A percentile compares a stretch with the other conserved stretches of the same genome.
Evolutionary conservation across 2,329 filamentous ascomycete genomes (phyloP).

Genomic region (Botrytis elliptica): DNA sequence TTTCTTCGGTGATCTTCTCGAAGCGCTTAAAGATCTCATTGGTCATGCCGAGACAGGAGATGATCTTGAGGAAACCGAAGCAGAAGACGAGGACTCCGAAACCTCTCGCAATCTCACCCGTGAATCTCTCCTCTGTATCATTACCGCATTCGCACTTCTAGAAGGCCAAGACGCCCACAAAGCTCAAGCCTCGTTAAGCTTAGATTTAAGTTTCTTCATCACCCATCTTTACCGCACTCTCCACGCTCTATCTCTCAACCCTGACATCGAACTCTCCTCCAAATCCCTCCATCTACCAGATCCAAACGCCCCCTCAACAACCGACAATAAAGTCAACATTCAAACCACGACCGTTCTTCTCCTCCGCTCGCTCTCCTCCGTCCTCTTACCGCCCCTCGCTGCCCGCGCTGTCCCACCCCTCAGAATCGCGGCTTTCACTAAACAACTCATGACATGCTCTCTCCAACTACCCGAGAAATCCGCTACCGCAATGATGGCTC

Average conservation of each 20-base stretch:
- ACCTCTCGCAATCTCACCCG: slow-evolving; percentile 72
- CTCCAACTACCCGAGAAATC: slow-evolving; percentile 92
- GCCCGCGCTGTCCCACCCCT: slow-evolving; percentile 75
- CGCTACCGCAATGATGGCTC: slow-evolving; percentile 71
- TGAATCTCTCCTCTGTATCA: slow-evolving; percentile 88
- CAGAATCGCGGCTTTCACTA: slow-evolving; percentile 86
- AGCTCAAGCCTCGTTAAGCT: slow-evolving; percentile 74
- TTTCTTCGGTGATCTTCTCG: slow-evolving; percentile 94
- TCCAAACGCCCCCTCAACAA: slow-evolving; percentile 51
- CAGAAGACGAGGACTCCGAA: slow-evolving; percentile 51
- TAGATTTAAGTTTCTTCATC: slow-evolving; percentile 94
- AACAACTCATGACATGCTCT: slow-evolving; percentile 79
- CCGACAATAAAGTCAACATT: slow-evolving; percentile 78
- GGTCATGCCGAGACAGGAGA: slow-evolving; percentile 64
- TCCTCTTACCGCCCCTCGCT: slow-evolving; percentile 74
- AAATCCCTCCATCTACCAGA: slow-evolving; percentile 72
- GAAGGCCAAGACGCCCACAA: slow-evolving; percentile 91
- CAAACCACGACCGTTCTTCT: slow-evolving; percentile 93
- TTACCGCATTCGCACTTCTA: slow-evolving; percentile 94
- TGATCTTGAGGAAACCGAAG: slow-evolving; percentile 44
- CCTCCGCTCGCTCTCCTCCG: slow-evolving; percentile 77
- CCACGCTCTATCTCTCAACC: slow-evolving; percentile 72
- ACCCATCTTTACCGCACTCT: slow-evolving; percentile 89
- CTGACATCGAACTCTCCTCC: slow-evolving; percentile 79
- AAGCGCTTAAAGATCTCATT: slow-evolving; percentile 91